Evolutionary conservation across 2,329 filamentous ascomycete genomes (phyloP), one percentile per base, ranked within the genome.

Genomic region (Blastomyces percursus): DNA sequence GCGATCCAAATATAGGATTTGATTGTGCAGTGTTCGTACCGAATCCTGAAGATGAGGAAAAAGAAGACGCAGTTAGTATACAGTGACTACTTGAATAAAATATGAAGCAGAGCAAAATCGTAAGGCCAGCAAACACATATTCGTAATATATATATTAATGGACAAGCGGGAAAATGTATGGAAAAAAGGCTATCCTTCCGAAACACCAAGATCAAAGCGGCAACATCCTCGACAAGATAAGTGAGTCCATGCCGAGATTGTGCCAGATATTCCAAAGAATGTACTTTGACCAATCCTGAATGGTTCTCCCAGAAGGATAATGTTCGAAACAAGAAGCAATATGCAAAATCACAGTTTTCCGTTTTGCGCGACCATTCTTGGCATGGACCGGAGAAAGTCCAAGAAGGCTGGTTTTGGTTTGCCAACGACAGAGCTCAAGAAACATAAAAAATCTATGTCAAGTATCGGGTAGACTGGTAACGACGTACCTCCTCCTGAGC

Each of bases 401-500:
- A 60, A 42, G 50, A 42, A 60, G 46, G 48, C 46, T n/a, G 30
- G 48, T 32, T 51, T 52, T 38, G 9, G 35, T 38, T 38, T 24
- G 30, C 54, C 32, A 48, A 48, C 19, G 24, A 55, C 16, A 59
- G 51, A 3, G 21, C 30, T 21, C 19, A 40, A 42, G 16, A 55
- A 48, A 51, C 48, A 51, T 51, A 16, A 54, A 48, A 48, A 48
- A n/a, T 50, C 21, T 51, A 56, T 54, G 9, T 48, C 55, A 50
- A 52, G 58, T 40, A 44, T 40, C 40, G 32, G 40, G 61, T 40
- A 50, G 40, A 56, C 58, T 38, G 50, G 50, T 40, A 62, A 42
- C 30, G 35, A 70, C 68, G 59, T 69, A 71, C 68, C 68, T 68
- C 68, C 68, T 68, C 68, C 69, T 63, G 69, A 68, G 19, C 68